These are phyloP conservation scores for Graphium sp. DNA, from an alignment of 2,329 filamentous ascomycete genomes.

Conservation along the genomic window DNA sequence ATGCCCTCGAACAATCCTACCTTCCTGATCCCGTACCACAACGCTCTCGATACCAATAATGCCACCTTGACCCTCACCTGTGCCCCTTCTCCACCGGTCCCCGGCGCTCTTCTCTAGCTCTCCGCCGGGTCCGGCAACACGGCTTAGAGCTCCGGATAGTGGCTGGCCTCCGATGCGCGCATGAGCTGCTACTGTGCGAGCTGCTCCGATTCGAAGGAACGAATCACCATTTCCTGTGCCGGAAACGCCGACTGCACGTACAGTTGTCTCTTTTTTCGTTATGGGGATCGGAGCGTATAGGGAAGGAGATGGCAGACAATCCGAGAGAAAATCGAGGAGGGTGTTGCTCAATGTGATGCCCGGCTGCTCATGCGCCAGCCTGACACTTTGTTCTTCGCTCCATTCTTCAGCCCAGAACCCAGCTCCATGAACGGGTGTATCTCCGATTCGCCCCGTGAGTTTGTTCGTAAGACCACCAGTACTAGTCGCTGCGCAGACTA, in stretches of 20 bases:
- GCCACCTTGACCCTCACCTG: slow-evolving; percentile 68
- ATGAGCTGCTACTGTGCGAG: slow-evolving; percentile 56
- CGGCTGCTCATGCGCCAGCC: too few relatives aligned
- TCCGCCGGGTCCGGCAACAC: slow-evolving; percentile 53
- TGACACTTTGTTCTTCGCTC: slow-evolving; percentile 33
- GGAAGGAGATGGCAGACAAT: slow-evolving; percentile 39
- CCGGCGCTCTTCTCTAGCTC: slow-evolving; percentile 62
- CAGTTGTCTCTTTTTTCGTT: slow-evolving; percentile 11
- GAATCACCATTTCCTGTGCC: slow-evolving; percentile 83
- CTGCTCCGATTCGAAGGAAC: slow-evolving; percentile 58
- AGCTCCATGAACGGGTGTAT: slow-evolving; percentile 69
- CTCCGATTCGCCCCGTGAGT: slow-evolving; percentile 66
- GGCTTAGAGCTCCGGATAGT: slow-evolving; percentile 38
- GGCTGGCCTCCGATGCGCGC: slow-evolving; percentile 42
- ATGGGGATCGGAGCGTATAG: slow-evolving; percentile 16
- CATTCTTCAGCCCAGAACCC: slow-evolving; percentile 88
- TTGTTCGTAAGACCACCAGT: slow-evolving; percentile 81
- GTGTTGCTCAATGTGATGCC: slow-evolving; percentile 20
- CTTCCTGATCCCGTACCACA: slow-evolving; percentile 24
- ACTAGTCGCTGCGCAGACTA: slow-evolving; percentile 50
- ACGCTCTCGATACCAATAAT: slow-evolving; percentile 65
- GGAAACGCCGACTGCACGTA: slow-evolving; percentile 42
- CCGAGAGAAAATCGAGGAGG: slow-evolving; percentile 32
- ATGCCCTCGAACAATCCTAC: slow-evolving; percentile 20
- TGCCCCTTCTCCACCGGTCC: slow-evolving; percentile 46